These are phyloP conservation scores for Erodium trifolium DNA, from an alignment of 441 rosid species.

Conservation along the genomic window DNA sequence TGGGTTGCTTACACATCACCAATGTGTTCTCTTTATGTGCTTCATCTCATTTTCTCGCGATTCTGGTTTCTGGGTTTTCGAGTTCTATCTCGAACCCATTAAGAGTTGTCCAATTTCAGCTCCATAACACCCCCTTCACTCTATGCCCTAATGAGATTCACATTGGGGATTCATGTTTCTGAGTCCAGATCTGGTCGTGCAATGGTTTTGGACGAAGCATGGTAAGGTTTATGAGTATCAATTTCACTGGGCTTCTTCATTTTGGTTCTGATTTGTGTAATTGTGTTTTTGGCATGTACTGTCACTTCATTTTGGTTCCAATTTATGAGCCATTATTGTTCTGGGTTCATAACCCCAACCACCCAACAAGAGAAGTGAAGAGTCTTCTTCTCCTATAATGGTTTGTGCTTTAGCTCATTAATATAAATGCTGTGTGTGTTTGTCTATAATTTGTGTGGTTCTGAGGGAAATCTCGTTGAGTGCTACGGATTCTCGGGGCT, in stretches of 20 bases:
- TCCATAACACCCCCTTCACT: not conserved
- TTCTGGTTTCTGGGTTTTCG: slow-evolving; percentile 11
- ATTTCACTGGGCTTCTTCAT: not conserved
- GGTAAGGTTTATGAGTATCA: not conserved
- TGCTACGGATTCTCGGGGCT: too few species aligned
- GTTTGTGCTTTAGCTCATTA: not conserved
- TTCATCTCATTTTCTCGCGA: slow-evolving; percentile 11
- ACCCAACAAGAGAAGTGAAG: not conserved
- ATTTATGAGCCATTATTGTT: too few species aligned
- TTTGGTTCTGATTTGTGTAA: too few species aligned
- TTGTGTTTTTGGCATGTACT: too few species aligned
- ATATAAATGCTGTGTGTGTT: not conserved
- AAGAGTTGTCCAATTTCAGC: not conserved
- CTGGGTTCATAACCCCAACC: not conserved
- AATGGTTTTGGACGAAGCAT: not conserved
- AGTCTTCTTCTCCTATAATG: not conserved
- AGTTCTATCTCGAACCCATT: not conserved
- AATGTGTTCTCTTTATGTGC: not conserved
- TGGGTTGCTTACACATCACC: too few species aligned
- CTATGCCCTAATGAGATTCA: not conserved
- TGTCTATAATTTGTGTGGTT: not conserved
- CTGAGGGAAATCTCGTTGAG: not conserved
- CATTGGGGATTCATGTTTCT: not conserved
- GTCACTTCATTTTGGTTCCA: not conserved
- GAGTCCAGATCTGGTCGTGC: not conserved